phyloP scores from a whole-genome alignment of 345 rosid species.

The Gynandropsis gynandra region DNA sequence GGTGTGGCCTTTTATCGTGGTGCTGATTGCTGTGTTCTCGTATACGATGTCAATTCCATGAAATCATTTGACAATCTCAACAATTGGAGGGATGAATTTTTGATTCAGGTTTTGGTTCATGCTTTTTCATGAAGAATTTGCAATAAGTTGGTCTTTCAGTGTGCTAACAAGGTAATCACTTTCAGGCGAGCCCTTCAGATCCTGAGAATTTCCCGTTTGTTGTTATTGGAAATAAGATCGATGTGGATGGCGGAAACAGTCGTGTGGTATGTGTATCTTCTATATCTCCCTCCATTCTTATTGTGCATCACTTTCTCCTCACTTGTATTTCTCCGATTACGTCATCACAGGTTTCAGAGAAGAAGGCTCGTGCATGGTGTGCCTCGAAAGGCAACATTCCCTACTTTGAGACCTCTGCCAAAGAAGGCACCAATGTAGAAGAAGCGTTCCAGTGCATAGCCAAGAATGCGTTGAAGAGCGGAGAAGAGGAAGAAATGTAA shows the following conservation, averaged over 20 bases:
- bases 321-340: neutral
- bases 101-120: constrained; percentile 52
- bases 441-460: constrained; percentile 86
- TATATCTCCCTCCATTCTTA: neutral
- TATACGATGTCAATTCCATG: constrained; percentile 74
- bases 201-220: constrained; percentile 90
- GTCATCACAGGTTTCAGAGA: constrained; percentile 63
- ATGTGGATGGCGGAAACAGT: constrained; percentile 83
- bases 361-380: constrained; percentile 88
- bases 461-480: constrained; percentile 77
- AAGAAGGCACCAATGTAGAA: constrained; percentile 90
- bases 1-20: constrained; percentile 92
- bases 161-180: neutral
- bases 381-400: constrained; percentile 90
- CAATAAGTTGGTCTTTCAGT: neutral
- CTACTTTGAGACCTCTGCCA: constrained; percentile 89
- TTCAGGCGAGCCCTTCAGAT: constrained; percentile 81
- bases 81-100: constrained; percentile 90
- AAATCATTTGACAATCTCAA: constrained; percentile 86
- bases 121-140: neutral
- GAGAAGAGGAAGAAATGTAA: constrained; percentile 88
- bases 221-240: constrained; percentile 78
- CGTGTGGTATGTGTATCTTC: constrained; percentile 56
- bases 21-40: constrained; percentile 92
- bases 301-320: too few species aligned